Evolutionary conservation across 768 basidiomycete genomes (phyloP).

Genomic region (Tremella mesenterica): DNA sequence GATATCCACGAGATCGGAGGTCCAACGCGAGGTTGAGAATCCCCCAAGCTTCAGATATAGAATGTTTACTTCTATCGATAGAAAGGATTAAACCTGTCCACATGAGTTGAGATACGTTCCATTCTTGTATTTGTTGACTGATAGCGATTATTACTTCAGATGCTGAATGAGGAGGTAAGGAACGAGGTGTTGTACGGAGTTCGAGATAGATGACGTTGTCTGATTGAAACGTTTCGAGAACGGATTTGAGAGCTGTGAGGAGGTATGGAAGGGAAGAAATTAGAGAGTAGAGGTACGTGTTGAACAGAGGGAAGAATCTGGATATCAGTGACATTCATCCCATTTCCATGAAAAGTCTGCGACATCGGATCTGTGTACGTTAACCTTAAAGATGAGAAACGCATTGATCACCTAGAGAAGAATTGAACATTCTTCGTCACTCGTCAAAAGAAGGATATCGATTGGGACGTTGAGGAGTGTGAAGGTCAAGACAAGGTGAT

Average conservation of each 20-base stretch:
- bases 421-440: no score
- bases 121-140: constrained; percentile 7
- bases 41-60: not conserved
- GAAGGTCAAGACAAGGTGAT: not conserved
- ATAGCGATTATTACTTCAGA: constrained; percentile 8
- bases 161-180: not conserved
- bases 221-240: constrained; percentile 9
- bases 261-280: constrained; percentile 9
- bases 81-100: constrained; percentile 8
- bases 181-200: constrained; percentile 19
- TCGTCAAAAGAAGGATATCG: no score
- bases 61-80: constrained; percentile 14
- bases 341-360: not conserved
- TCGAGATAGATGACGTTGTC: constrained; percentile 26
- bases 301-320: constrained; percentile 23
- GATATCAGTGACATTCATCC: not conserved
- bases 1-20: constrained; percentile 8
- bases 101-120: constrained; percentile 12
- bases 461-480: no score
- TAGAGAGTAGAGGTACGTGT: constrained; percentile 15
- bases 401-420: no score
- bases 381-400: no score
- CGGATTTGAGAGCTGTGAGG: constrained; percentile 7
- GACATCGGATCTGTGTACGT: no score
- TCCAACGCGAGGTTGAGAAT: constrained; percentile 10